phyloP scores from a whole-genome alignment of 129 eudicot genomes.

The Daucus carota region DH1_v3.0 NC_030385.2:35100501-35101000 shows the following conservation, averaged over 20 bases:
- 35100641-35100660: too few species aligned
- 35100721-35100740: too few species aligned
- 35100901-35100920: slow-evolving; percentile 88
- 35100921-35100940: slow-evolving; percentile 66
- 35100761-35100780: too few species aligned
- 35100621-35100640: too few species aligned
- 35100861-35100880: neutral
- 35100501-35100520: slow-evolving; percentile 99
- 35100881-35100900: slow-evolving; percentile 90
- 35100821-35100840: too few species aligned
- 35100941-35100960: slow-evolving; percentile 78
- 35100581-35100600: neutral
- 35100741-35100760: too few species aligned
- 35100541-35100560: slow-evolving; percentile 90
- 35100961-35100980: slow-evolving; percentile 79
- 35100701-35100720: too few species aligned
- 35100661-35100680: too few species aligned
- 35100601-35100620: too few species aligned
- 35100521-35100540: slow-evolving; percentile 92
- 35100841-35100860: neutral
- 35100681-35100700: too few species aligned
- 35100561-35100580: slow-evolving; percentile 6
- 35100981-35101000: slow-evolving; percentile 35
- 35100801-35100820: too few species aligned
- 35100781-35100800: too few species aligned